Base-by-base conservation (phyloP, 2,329 filamentous ascomycete species). In the Trichoderma sp. region DNA sequence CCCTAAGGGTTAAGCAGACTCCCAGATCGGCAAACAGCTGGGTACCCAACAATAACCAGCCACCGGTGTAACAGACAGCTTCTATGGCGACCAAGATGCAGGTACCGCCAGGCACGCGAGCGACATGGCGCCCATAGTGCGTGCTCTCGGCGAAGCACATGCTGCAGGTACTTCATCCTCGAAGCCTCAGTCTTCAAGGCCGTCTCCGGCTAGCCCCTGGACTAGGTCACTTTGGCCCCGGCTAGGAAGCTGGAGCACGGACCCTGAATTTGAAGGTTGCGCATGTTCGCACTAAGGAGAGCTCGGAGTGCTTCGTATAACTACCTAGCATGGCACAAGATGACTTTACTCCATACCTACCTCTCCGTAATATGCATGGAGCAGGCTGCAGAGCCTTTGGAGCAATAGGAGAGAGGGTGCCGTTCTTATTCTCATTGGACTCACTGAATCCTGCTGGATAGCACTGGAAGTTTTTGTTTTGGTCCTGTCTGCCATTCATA, bases 61-160 rank as follows among this genome's bases (percentile, higher is more conserved):
- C 21, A 62, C 49, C 21, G 31, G 47, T 57, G n/a, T 55, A 40
- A 29, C 40, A 53, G 33, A 59, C 29, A 47, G 16, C 63, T 58
- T 58, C 37, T 29, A 19, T 55, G 37, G 52, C 67, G 31, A 29
- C 52, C 13, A 29, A 65, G 37, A 66, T 55, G 68, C 68, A 69
- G 68, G 68, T 69, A 69, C 68, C 40, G 49, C 31, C 56, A 68
- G 33, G 53, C 68, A 69, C 68, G 53, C 68, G 68, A 69, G 68
- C 61, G 52, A 55, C 55, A 49, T 49, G 47, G 47, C 47, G 24
- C 27, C 29, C 59, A 33, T 29, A 49, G 27, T 35, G 4, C 33
- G 37, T 43, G 40, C 37, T 61, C 59, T 33, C n/a, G 33, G 27
- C 59, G 33, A 63, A 21, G 47, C 49, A 55, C 40, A 43, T 43